phyloP scores from a whole-genome alignment of 2,329 filamentous ascomycete genomes.

The Colletotrichum sojae region DNA sequence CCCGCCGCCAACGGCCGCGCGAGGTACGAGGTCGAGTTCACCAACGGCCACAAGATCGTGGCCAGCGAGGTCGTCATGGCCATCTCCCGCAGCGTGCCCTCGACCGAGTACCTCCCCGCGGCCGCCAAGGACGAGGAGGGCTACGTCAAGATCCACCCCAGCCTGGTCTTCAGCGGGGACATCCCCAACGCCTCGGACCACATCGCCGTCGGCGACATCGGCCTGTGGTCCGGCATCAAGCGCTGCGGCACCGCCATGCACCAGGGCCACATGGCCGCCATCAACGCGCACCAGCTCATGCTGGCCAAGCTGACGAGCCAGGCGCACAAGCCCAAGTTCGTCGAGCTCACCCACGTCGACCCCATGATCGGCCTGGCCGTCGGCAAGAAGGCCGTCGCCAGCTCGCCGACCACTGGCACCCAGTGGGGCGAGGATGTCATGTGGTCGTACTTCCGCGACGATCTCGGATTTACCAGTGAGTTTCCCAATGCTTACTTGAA shows the following conservation, averaged over 20 bases:
- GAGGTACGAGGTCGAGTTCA: slow-evolving; percentile 68
- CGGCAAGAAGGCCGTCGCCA: slow-evolving; percentile 78
- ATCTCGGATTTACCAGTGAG: slow-evolving; percentile 76
- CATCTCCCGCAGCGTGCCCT: slow-evolving; percentile 73
- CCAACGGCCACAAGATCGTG: slow-evolving; percentile 70
- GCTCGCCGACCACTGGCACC: slow-evolving; percentile 69
- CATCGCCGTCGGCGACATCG: slow-evolving; percentile 79
- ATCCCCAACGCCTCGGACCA: slow-evolving; percentile 73
- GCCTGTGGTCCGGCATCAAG: slow-evolving; percentile 83
- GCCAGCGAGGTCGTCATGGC: slow-evolving; percentile 79
- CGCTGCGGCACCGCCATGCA: slow-evolving; percentile 83
- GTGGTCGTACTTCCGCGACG: slow-evolving; percentile 75
- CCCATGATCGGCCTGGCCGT: slow-evolving; percentile 80
- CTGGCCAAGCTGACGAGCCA: slow-evolving; percentile 54
- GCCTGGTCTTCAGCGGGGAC: slow-evolving; percentile 66
- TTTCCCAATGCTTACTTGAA: slow-evolving; percentile 41
- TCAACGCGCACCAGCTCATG: slow-evolving; percentile 78
- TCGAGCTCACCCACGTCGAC: slow-evolving; percentile 67
- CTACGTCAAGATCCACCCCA: slow-evolving; percentile 74
- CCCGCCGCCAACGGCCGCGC: slow-evolving; percentile 53
- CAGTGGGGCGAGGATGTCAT: slow-evolving; percentile 74
- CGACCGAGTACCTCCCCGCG: slow-evolving; percentile 73
- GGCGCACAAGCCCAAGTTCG: slow-evolving; percentile 58
- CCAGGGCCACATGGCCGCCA: slow-evolving; percentile 75
- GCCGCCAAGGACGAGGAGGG: slow-evolving; percentile 74